Evolutionary conservation across 257 asterid genomes (phyloP).

Genomic region (Salvia splendens): DNA sequence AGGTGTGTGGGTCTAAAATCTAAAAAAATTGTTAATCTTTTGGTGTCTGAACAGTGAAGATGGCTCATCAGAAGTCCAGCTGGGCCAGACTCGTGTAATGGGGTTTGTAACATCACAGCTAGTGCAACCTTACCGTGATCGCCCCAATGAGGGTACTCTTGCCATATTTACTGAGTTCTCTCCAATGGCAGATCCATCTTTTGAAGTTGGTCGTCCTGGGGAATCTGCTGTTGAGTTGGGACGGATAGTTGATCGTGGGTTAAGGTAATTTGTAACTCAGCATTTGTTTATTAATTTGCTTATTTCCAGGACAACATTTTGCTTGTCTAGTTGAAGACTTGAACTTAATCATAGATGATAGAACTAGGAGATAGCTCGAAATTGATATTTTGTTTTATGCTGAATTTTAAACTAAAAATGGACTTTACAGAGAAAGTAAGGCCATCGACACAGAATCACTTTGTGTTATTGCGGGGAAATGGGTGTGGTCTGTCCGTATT

Average conservation of each 20-base stretch:
- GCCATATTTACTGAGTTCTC: conserved; percentile 87
- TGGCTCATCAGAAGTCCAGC: conserved; percentile 93
- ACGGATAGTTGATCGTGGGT: conserved; percentile 91
- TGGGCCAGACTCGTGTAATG: conserved; percentile 90
- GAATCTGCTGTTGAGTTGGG: conserved; percentile 94
- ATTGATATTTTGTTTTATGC: conserved; percentile 4
- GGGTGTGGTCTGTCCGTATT: conserved; percentile 90
- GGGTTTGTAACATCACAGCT: conserved; percentile 80
- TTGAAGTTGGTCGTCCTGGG: conserved; percentile 89
- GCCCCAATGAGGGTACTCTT: conserved; percentile 88
- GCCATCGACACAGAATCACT: conserved; percentile 96
- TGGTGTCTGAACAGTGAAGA: conserved; percentile 68
- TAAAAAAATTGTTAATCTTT: conserved; percentile 3
- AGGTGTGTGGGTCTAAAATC: conserved; percentile 12
- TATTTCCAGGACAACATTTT: background rate
- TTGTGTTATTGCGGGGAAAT: conserved; percentile 90
- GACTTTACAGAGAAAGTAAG: conserved; percentile 80
- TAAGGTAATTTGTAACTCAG: conserved; percentile 53
- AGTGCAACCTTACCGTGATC: conserved; percentile 89
- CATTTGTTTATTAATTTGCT: conserved; percentile 1
- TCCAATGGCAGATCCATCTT: conserved; percentile 98
- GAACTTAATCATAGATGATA: background rate
- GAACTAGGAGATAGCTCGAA: conserved; percentile 1
- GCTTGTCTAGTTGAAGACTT: conserved; percentile 16
- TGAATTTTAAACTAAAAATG: conserved; percentile 23